Evolutionary conservation across 805 yeast species (phyloP).

Genomic region (Soucietia sequanensis): DNA sequence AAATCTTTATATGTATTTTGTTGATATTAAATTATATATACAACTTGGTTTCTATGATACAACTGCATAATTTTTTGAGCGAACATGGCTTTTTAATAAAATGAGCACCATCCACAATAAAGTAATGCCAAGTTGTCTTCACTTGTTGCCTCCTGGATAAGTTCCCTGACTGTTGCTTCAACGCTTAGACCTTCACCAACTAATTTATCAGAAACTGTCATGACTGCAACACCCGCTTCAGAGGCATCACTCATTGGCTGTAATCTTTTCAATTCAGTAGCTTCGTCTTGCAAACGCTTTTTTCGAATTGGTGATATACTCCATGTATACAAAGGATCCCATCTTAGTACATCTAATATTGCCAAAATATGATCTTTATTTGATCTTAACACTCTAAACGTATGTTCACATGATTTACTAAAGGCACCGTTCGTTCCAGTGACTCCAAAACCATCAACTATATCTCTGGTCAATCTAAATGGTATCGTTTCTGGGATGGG

Average conservation of each 20-base stretch:
- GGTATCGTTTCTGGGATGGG: slow-evolving; percentile 94
- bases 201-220: slow-evolving; percentile 69
- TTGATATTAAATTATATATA: too few species aligned
- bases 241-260: slow-evolving; percentile 45
- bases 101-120: slow-evolving; percentile 85
- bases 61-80: too few species aligned
- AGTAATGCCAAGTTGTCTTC: slow-evolving; percentile 66
- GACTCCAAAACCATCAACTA: slow-evolving; percentile 87
- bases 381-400: slow-evolving; percentile 61
- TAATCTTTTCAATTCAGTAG: slow-evolving; percentile 10
- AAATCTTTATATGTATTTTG: too few species aligned
- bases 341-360: slow-evolving; percentile 78
- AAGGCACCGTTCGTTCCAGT: slow-evolving; percentile 83
- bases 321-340: slow-evolving; percentile 96
- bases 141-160: slow-evolving; percentile 74
- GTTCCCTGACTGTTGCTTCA: slow-evolving; percentile 81
- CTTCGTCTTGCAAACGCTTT: slow-evolving; percentile 50
- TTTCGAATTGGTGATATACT: slow-evolving; percentile 72
- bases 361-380: slow-evolving; percentile 72
- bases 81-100: slow-evolving; percentile 36
- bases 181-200: slow-evolving; percentile 64
- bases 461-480: slow-evolving; percentile 82
- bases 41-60: too few species aligned
- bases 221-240: slow-evolving; percentile 80
- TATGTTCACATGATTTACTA: slow-evolving; percentile 68